Evolutionary conservation across 2,329 filamentous ascomycete species (phyloP), one percentile per base, ranked within the genome.

Genomic region (Pyricularia grisea): DNA sequence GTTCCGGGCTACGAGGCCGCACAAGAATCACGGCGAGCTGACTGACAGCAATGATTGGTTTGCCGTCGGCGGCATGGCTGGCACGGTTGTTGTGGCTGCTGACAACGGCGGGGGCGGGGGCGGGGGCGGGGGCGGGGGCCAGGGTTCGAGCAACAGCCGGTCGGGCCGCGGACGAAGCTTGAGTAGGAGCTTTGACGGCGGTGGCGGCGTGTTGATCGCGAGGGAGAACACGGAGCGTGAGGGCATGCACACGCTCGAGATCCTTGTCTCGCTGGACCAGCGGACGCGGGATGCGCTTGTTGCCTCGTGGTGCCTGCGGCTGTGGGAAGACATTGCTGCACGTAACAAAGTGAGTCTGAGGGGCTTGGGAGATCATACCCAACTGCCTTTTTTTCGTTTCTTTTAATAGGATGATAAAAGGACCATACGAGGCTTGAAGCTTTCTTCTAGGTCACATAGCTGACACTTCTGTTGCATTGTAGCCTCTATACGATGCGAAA

Each of bases 201-300:
- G 30, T 10, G 30, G 30, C 30, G 31, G 31, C 23, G 25, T 30
- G 28, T 60, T 68, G 30, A 23, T 68, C 31, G 67, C 67, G 6
- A 20, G 14, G 17, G 67, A 68, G 60, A 55, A 64, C 58, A 27
- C 31, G 20, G 58, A 36, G 27, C 55, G 30, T 30, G 20, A 14
- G 9, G 67, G 67, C 20, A 61, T 65, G 67, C 30, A 68, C 58
- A 60, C 55, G 30, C 67, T 68, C 31, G 67, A 64, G 30, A 17
- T 68, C 27, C 11, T 68, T 12, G 67, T 36, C 17, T 20, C 67
- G n/a, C 25, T 68, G 30, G 30, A 63, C 55, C 55, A 33, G 58
- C 25, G 9, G 5, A 63, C 58, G 11, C 63, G 67, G 31, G 67
- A 68, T 25, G 58, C 58, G n/a, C 58, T 68, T 1, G 67, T 68